Evolutionary conservation across 2,329 filamentous ascomycete genomes (phyloP), one percentile per base, ranked within the genome.

Genomic region (Penicillium sp.): DNA sequence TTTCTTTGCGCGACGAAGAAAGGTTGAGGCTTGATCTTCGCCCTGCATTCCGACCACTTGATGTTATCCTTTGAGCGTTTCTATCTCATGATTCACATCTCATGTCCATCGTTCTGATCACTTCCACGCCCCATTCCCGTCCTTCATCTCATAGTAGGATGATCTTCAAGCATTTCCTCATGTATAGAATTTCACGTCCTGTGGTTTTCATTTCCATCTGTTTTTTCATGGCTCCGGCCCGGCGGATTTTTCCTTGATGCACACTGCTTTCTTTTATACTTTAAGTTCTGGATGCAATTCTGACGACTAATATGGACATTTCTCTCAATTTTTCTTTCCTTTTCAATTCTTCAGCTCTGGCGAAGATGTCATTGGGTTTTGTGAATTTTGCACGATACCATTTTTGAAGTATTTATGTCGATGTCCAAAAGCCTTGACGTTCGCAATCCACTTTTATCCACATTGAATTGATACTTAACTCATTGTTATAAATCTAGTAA

Each of bases 1-100:
- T 37, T 60, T 67, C 36, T 66, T 66, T 35, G 44, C 48, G 14
- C 52, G 58, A 22, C 55, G 52, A 32, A 60, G 54, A 44, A 61
- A 57, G 48, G 37, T 57, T 18, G 57, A 55, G 30, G 54, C n/a
- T n/a, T n/a, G n/a, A n/a, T n/a, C n/a, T n/a, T n/a, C n/a, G n/a
- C n/a, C n/a, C n/a, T 27, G 25, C 11, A 6, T 27, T 18, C 27
- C 25, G 37, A 29, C 25, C 34, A 30, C 30, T 46, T 31, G 35
- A 48, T 47, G 30, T 42, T 39, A 47, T 51, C 35, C 41, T 47
- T 50, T 52, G 42, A 52, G 51, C 51, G 50, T 50, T 52, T 37
- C 34, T 35, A 40, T 51, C 34, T 52, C 45, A 52, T 39, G 49
- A 52, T 51, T 35, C 45, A 41, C 39, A 46, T 39, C 39, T 45